A percentile compares a stretch with the other conserved stretches of the same genome.
These are phyloP conservation scores for Ophiostoma sp. DNA, from an alignment of 2,329 filamentous ascomycete species.

Conservation along the genomic window DNA sequence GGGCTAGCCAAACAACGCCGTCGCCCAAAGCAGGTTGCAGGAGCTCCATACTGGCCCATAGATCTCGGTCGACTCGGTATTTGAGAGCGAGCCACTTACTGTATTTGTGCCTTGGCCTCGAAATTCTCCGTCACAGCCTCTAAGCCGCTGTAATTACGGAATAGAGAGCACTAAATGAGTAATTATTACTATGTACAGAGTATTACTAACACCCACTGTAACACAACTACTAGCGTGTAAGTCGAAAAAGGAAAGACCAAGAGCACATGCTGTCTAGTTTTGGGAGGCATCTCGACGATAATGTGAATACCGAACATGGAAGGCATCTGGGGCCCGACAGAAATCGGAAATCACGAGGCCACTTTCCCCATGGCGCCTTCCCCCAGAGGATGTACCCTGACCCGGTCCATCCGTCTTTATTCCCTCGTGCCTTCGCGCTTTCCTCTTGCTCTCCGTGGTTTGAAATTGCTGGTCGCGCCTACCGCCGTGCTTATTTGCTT, in stretches of 20 bases:
- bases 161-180: no score
- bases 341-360: slow-evolving; percentile 5
- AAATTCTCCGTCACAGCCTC: neutral
- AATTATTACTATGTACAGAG: no score
- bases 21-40: neutral
- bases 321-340: neutral
- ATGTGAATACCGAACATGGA: slow-evolving; percentile 7
- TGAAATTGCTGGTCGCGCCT: slow-evolving; percentile 5
- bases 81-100: slow-evolving; percentile 11
- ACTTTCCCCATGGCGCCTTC: neutral
- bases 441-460: slow-evolving; percentile 1
- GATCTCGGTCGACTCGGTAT: slow-evolving; percentile 1
- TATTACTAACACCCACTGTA: neutral
- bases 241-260: slow-evolving; percentile 16
- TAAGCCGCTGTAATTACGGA: neutral
- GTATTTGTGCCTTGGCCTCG: neutral
- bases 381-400: neutral
- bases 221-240: neutral
- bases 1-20: neutral
- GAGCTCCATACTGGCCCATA: slow-evolving; percentile 6
- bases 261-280: neutral
- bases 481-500: neutral
- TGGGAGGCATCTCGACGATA: neutral
- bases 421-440: slow-evolving; percentile 14
- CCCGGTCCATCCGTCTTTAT: slow-evolving; percentile 2